These are phyloP conservation scores for Ogataea glucozyma DNA, from an alignment of 805 yeast species.

Conservation along the genomic window DNA sequence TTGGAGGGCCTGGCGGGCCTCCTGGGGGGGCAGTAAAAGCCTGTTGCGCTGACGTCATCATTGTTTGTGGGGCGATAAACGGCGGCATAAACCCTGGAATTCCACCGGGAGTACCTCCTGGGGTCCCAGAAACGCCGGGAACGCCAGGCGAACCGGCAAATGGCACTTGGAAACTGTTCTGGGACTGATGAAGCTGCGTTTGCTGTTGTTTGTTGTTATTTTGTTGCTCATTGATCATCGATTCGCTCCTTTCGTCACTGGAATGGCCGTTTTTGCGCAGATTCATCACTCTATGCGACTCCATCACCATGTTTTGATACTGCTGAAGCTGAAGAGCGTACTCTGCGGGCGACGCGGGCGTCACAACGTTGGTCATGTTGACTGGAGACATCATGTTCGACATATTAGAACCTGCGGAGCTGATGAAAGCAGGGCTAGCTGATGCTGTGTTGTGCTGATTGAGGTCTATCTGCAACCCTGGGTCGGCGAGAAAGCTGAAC, in stretches of 20 bases:
- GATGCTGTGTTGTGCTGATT: too few species aligned
- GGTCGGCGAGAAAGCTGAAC: conserved; percentile 28
- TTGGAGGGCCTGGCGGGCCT: conserved; percentile 8
- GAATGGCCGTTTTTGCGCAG: conserved; percentile 13
- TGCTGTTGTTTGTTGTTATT: background rate
- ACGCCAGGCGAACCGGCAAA: conserved; percentile 3
- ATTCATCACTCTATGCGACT: conserved; percentile 28
- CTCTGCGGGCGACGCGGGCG: conserved; percentile 33
- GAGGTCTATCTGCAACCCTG: conserved; percentile 20
- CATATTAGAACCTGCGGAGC: conserved; percentile 20
- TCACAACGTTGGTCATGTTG: conserved; percentile 21
- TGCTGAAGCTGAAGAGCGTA: conserved; percentile 37
- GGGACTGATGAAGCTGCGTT: background rate
- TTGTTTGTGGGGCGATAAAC: conserved; percentile 16
- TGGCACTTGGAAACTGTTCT: background rate
- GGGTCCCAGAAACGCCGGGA: background rate
- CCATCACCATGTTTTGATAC: conserved; percentile 34
- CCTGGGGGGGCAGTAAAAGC: conserved; percentile 8
- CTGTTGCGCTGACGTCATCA: conserved; percentile 13
- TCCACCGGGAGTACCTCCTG: background rate
- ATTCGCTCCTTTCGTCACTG: too few species aligned
- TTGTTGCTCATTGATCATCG: too few species aligned
- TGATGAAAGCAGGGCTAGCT: conserved; percentile 19
- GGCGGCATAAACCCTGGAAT: conserved; percentile 17
- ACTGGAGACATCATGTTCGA: conserved; percentile 30